Evolutionary conservation across 768 basidiomycete species (phyloP), one percentile per base, ranked within the genome.

Genomic region (Phanerochaete carnosa): DNA sequence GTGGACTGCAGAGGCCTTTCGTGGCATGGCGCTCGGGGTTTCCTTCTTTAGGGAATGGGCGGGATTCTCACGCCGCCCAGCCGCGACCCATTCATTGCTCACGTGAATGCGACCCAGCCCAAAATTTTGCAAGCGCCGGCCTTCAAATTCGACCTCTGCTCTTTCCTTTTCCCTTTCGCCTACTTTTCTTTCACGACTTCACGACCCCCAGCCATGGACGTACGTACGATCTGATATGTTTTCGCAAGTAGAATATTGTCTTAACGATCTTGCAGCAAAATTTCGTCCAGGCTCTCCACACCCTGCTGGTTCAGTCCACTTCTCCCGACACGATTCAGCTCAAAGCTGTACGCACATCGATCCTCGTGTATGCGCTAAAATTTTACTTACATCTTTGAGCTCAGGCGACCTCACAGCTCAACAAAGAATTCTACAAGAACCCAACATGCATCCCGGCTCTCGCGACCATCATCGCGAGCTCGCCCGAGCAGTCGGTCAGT

Each of bases 381-480:
- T 45, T 45, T 61, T 45, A 54, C 55, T 45, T 30, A 55, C 57
- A 23, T 13, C 2, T 11, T 12, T 28, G 45, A 28, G 19, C 39
- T 22, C 63, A 98, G 95, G 94, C 96, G 6, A 99, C 97, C 15
- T 83, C 92, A 5, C 85, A 88, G 66, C 82, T 99, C 58, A 97
- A 96, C 75, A 87, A 87, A 66, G 89, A 95, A 55, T 98, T 86
- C 77, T 98, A 95, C 84, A 94, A 92, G 77, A 87, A 88, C 70
- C 84, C 95, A 7, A 77, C 80, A 78, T 97, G 95, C 72, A 95
- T 99, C 64, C 85, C 95, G 50, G 94, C 92, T 39, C 85, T 99
- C 35, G 90, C 91, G 57, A 87, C 85, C 69, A 92, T 98, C 70
- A 81, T 94, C 53, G 89, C 90, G 37, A 89, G 83, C 72, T 89